Base-by-base conservation (phyloP, 2,329 filamentous ascomycete genomes). In the Nemania serpens region DNA sequence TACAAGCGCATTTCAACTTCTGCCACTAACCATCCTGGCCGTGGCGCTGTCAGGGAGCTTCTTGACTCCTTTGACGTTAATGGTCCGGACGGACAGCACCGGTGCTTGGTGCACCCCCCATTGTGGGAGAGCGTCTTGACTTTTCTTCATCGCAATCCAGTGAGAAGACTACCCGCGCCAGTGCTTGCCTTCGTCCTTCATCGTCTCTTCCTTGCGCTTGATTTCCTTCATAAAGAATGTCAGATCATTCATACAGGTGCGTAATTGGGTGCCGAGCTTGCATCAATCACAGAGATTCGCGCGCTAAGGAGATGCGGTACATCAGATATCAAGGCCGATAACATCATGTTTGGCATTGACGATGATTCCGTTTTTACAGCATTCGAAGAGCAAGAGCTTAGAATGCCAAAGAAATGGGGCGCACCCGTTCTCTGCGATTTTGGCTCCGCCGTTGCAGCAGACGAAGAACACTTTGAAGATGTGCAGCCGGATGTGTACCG, bases 151-250 rank as follows among this genome's bases (percentile, higher is more conserved):
- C 77, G 77, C 17, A 80, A 79, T 55, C 77, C 76, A 5, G 59
- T 74, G 0, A 58, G 63, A 53, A 74, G 74, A 45, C 69, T 82
- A 1, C 75, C 76, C 2, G 57, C 60, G 4, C 68, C 70, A 1
- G 67, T 78, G 2, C 50, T 80, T 0, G 74, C 72, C 5, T 66
- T 75, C 25, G 62, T 76, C 0, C 74, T 82, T 15, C 64, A 70
- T 3, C 75, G 71, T 0, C 62, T 82, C 1, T 79, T 82, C 54
- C 65, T 77, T 9, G 79, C 76, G 0, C 62, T 82, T 36, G 78
- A 82, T 36, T 82, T 72, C 62, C 64, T 83, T 1, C 81, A 82
- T 62, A 76, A 68, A 1, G 76, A 81, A 61, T 81, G 78, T 68
- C 62, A 75, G 12, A 67, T 82, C 17, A 74, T 81, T 43, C 78